Evolutionary conservation across 371 early-diverging fungal species (phyloP).

Genomic region (Mucor indicus): DNA sequence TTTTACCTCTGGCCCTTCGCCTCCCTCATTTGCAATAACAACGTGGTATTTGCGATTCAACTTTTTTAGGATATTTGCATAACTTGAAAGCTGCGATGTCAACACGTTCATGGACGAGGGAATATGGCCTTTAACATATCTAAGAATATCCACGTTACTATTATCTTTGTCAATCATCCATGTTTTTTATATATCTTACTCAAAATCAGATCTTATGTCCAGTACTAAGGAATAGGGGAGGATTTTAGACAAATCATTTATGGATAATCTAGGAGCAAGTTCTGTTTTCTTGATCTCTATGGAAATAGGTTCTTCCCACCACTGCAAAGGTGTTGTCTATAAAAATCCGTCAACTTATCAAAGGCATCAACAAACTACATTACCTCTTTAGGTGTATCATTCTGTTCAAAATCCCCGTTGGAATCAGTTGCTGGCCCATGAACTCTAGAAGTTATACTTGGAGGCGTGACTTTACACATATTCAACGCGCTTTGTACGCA

Average conservation of each 20-base stretch:
- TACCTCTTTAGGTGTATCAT: neutral
- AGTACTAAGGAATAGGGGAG: constrained; percentile 53
- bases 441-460: constrained; percentile 33
- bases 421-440: no score
- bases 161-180: neutral
- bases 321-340: constrained; percentile 19
- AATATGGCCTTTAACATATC: constrained; percentile 57
- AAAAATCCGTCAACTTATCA: no score
- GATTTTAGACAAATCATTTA: constrained; percentile 49
- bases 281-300: constrained; percentile 55
- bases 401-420: neutral
- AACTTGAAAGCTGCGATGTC: constrained; percentile 41
- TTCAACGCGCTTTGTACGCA: constrained; percentile 63
- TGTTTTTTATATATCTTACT: no score
- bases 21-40: constrained; percentile 47
- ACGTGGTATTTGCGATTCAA: constrained; percentile 60
- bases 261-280: constrained; percentile 55
- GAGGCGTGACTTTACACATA: constrained; percentile 73
- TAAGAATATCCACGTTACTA: constrained; percentile 17
- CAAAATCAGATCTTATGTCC: constrained; percentile 60
- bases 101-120: constrained; percentile 58
- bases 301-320: constrained; percentile 60
- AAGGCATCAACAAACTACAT: no score
- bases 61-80: constrained; percentile 47
- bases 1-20: constrained; percentile 54